Percentiles rank a stretch among this genome's conserved stretches.
Conservation (phyloP, 768 basidiomycete species). For the Mycena pura region DNA sequence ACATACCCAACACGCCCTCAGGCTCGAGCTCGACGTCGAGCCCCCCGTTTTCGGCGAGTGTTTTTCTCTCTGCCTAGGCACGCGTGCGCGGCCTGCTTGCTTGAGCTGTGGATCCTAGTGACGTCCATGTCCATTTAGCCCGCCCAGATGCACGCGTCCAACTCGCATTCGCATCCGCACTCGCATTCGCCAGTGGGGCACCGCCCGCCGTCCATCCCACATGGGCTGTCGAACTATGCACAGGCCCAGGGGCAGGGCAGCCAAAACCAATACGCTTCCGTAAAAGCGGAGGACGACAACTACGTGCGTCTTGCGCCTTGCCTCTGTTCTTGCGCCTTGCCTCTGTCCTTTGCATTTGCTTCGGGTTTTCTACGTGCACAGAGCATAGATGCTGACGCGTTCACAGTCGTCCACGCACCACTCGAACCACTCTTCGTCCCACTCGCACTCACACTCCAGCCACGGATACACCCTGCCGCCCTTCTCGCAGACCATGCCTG, state of each 20-base stretch:
- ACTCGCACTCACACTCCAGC: constrained; percentile 19
- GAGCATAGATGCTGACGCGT: not conserved
- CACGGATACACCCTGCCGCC: constrained; percentile 52
- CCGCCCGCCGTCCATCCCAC: constrained; percentile 39
- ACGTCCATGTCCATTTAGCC: constrained; percentile 62
- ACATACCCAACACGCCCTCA: constrained; percentile 73
- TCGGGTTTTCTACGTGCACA: not conserved
- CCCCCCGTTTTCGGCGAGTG: constrained; percentile 89
- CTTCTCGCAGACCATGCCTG: constrained; percentile 52
- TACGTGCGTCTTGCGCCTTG: constrained; percentile 47
- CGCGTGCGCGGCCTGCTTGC: constrained; percentile 44
- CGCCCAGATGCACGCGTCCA: constrained; percentile 56
- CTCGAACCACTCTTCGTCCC: constrained; percentile 36
- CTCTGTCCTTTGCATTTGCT: too few species aligned
- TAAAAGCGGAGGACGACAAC: constrained; percentile 75
- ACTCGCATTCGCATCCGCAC: too few species aligned
- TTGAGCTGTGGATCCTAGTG: constrained; percentile 73
- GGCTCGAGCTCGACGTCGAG: constrained; percentile 77
- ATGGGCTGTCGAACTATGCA: constrained; percentile 48
- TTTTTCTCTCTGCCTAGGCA: constrained; percentile 49
- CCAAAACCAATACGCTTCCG: constrained; percentile 58
- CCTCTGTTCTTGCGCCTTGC: not conserved
- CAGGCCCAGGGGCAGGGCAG: constrained; percentile 48
- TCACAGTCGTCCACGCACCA: constrained; percentile 43
- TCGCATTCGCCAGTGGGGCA: constrained; percentile 57